phyloP scores from a whole-genome alignment of 495 filamentous ascomycete genomes.

The Baudoinia panamericana region DNA sequence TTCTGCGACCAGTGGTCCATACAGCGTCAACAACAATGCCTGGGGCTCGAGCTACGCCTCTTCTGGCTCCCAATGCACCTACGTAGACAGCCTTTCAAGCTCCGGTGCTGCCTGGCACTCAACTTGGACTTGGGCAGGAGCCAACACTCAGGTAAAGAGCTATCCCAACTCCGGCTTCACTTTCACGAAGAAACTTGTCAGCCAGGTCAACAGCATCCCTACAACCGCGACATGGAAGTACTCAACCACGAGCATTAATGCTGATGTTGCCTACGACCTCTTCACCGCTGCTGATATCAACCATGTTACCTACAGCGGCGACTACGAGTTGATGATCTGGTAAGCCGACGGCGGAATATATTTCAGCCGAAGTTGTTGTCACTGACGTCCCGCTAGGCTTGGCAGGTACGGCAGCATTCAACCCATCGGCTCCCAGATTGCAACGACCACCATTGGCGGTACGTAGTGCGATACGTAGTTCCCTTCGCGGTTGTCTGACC shows the following conservation, averaged over 20 bases:
- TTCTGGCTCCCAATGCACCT: constrained; percentile 34
- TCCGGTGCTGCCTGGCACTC: constrained; percentile 29
- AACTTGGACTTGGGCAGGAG: constrained; percentile 35
- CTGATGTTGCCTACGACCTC: constrained; percentile 38
- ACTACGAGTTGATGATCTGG: constrained; percentile 42
- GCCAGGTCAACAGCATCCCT: constrained; percentile 29
- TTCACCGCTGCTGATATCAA: constrained; percentile 36
- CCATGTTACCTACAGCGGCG: constrained; percentile 34
- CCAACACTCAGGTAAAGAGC: constrained; percentile 34
- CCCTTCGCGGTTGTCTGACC: too few relatives aligned
- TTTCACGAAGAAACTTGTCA: constrained; percentile 28
- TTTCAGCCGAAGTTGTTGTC: not conserved
- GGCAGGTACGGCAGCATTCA: constrained; percentile 28
- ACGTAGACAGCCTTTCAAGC: constrained; percentile 26
- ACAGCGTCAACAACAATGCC: constrained; percentile 37
- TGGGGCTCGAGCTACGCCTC: constrained; percentile 31
- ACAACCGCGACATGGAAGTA: constrained; percentile 33
- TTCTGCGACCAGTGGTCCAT: constrained; percentile 25
- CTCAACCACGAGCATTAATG: constrained; percentile 29
- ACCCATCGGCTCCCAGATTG: constrained; percentile 32
- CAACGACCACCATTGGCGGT: constrained; percentile 27
- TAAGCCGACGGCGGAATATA: constrained; percentile 18
- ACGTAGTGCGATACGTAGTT: too few relatives aligned
- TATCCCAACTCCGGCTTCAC: constrained; percentile 30
- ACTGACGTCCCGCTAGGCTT: constrained; percentile 23